A percentile compares a stretch with the other conserved stretches of the same genome.
Conservation (phyloP, 306 rosid species). For the Corylus avellana region DNA sequence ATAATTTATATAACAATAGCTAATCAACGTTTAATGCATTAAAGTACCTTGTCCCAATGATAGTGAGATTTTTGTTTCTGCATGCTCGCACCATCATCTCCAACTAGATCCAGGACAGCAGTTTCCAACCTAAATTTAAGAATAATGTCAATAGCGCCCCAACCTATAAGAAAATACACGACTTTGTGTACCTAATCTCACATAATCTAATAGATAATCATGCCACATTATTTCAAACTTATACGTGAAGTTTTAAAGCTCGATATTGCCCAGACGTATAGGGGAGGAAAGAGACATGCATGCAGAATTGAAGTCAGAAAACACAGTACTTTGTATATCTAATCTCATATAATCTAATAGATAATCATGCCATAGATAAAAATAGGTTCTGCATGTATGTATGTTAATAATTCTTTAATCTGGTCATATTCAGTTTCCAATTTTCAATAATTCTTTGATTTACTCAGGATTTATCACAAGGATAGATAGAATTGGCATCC, state of each 20-base stretch:
- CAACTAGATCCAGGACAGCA: conserved; percentile 88
- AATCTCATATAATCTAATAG: conserved; percentile 16
- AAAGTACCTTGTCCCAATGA: conserved; percentile 92
- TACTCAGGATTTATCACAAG: neutral
- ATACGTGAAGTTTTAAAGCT: neutral
- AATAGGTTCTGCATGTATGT: neutral
- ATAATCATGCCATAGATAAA: conserved; percentile 9
- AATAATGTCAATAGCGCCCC: conserved; percentile 21
- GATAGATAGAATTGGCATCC: neutral
- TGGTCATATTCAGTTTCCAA: neutral
- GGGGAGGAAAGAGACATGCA: neutral
- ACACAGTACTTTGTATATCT: conserved; percentile 19
- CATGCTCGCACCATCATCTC: conserved; percentile 82
- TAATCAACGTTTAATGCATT: conserved; percentile 13
- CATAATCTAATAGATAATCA: neutral
- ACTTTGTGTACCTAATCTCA: neutral
- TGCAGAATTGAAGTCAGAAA: neutral
- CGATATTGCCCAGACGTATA: neutral
- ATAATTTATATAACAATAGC: neutral
- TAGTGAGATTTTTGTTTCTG: conserved; percentile 76
- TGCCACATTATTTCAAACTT: neutral
- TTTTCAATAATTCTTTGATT: neutral
- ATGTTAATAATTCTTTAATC: neutral
- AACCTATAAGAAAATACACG: conserved; percentile 3
- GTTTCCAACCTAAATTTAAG: conserved; percentile 64